Evolutionary conservation across 148 eudicot species (phyloP).

Genomic region (Spergularia marina): DNA sequence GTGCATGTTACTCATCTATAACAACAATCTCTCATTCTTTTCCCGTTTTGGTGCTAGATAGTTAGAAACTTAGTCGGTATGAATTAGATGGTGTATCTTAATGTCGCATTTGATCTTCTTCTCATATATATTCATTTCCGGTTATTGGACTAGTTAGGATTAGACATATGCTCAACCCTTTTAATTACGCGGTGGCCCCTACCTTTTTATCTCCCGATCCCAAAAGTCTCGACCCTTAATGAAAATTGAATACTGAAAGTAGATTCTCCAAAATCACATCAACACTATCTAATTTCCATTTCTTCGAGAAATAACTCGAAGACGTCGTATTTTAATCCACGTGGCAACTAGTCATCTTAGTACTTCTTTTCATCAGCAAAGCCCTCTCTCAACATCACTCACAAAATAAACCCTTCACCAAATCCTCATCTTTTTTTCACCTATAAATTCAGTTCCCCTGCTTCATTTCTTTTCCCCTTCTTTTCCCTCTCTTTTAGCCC

Average conservation of each 20-base stretch:
- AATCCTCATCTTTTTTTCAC: background rate
- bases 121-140: too few species aligned
- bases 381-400: conserved; percentile 8
- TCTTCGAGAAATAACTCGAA: conserved; percentile 3
- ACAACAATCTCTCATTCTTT: background rate
- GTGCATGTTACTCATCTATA: conserved; percentile 10
- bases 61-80: background rate
- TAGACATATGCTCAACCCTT: too few species aligned
- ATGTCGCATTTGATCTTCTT: too few species aligned
- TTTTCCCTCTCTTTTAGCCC: conserved; percentile 22
- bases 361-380: conserved; percentile 17
- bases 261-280: too few species aligned
- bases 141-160: too few species aligned
- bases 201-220: too few species aligned
- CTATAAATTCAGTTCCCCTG: conserved; percentile 12
- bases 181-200: too few species aligned
- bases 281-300: too few species aligned
- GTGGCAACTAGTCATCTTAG: conserved; percentile 28
- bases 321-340: conserved; percentile 15
- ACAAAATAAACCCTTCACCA: background rate
- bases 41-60: background rate
- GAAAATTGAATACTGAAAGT: too few species aligned
- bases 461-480: conserved; percentile 23
- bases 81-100: background rate
- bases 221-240: too few species aligned